Evolutionary conservation across 2,329 filamentous ascomycete species (phyloP).

Genomic region (Talaromyces sp.): DNA sequence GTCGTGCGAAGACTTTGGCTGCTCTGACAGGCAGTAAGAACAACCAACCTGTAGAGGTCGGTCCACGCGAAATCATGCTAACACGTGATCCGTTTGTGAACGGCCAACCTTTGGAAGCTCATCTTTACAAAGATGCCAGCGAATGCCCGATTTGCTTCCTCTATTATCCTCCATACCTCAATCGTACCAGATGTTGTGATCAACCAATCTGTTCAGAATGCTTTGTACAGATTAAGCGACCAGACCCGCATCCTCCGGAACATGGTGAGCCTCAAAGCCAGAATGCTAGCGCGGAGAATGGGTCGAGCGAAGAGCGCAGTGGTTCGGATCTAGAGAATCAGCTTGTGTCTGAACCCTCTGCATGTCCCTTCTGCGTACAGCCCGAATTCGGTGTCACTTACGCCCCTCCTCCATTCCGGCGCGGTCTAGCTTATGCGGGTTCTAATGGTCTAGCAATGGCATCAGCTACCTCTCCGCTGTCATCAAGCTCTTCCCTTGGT

Average conservation of each 20-base stretch:
- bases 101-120: conserved; percentile 88
- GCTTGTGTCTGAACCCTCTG: conserved; percentile 84
- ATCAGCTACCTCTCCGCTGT: conserved; percentile 67
- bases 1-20: conserved; percentile 83
- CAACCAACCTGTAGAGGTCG: conserved; percentile 65
- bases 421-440: conserved; percentile 69
- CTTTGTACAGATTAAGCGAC: conserved; percentile 96
- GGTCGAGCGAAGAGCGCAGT: not conserved
- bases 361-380: conserved; percentile 92
- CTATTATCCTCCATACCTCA: conserved; percentile 90
- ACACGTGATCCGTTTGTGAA: conserved; percentile 85
- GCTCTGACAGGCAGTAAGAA: conserved; percentile 75
- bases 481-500: conserved; percentile 72
- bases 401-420: conserved; percentile 78
- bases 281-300: conserved; percentile 27
- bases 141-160: conserved; percentile 98
- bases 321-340: conserved; percentile 48
- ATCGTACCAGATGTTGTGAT: conserved; percentile 90
- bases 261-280: conserved; percentile 53
- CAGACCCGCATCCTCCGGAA: conserved; percentile 85
- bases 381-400: conserved; percentile 97
- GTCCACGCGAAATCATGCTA: conserved; percentile 72
- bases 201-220: conserved; percentile 97
- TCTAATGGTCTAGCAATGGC: conserved; percentile 43
- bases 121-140: conserved; percentile 81